Percentiles rank a stretch among this genome's conserved stretches.
Evolutionary conservation across 2,329 filamentous ascomycete species (phyloP).

Genomic region (Simplicillium sp.): DNA sequence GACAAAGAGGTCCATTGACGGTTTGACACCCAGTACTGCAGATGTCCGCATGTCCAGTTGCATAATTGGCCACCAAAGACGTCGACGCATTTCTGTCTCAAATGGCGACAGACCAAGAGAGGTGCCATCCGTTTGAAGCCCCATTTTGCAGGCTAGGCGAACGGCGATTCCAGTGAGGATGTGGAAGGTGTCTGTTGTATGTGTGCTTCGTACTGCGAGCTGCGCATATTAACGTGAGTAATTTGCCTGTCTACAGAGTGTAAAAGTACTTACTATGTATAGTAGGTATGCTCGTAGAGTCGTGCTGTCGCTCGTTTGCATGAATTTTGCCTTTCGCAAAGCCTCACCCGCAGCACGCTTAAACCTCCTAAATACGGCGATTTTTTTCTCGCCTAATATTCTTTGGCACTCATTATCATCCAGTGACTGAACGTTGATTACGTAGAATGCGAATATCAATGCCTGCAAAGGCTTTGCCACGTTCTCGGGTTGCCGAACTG

Average conservation of each 20-base stretch:
- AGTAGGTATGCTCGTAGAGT: constrained; percentile 25
- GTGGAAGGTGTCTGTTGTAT: constrained; percentile 5
- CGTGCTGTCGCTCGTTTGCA: constrained; percentile 23
- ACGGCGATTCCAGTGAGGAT: constrained; percentile 14
- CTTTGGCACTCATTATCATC: constrained; percentile 10
- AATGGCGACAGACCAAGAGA: constrained; percentile 1
- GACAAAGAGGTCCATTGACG: constrained; percentile 2
- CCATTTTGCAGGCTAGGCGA: constrained; percentile 27
- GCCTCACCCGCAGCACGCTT: constrained; percentile 20
- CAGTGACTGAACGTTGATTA: too few species aligned
- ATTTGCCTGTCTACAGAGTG: background rate
- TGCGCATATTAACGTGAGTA: background rate
- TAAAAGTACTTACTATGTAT: constrained; percentile 17
- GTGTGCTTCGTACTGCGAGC: constrained; percentile 5
- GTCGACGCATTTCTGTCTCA: constrained; percentile 5
- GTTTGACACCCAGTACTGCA: constrained; percentile 2
- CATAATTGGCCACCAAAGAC: constrained; percentile 6
- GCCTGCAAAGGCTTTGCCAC: too few species aligned
- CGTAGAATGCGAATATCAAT: too few species aligned
- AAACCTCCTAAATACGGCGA: constrained; percentile 16
- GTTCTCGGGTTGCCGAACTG: too few species aligned
- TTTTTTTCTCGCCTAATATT: constrained; percentile 19
- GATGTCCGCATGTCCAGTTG: constrained; percentile 5
- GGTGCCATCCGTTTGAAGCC: constrained; percentile 6
- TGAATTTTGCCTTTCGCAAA: constrained; percentile 24